Evolutionary conservation across 805 yeast genomes (phyloP).

Genomic region (Metschnikowia sp.): DNA sequence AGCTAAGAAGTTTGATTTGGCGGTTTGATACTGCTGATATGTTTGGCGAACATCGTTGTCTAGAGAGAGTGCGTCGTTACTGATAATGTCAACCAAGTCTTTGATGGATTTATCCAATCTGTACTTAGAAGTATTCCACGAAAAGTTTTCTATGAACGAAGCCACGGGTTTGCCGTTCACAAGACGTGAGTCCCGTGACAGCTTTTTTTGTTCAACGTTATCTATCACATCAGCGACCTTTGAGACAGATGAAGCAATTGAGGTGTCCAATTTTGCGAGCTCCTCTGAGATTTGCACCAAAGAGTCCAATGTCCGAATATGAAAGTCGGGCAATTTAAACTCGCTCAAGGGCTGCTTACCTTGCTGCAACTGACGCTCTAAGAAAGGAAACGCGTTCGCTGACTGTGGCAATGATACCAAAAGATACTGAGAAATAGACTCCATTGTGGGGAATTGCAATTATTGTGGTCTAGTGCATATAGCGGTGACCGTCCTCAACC

Average conservation of each 20-base stretch:
- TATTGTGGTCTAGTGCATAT: not conserved
- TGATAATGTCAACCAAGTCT: conserved; percentile 65
- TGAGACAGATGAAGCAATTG: conserved; percentile 61
- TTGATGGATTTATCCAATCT: conserved; percentile 80
- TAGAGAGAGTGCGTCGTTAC: conserved; percentile 75
- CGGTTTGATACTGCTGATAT: conserved; percentile 72
- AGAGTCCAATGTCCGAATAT: conserved; percentile 92
- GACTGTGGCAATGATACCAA: conserved; percentile 60
- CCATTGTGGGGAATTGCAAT: conserved; percentile 18
- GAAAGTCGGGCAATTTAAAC: conserved; percentile 75
- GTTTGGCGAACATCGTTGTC: conserved; percentile 82
- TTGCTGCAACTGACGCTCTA: conserved; percentile 51
- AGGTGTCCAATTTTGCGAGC: conserved; percentile 75
- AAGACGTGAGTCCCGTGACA: conserved; percentile 27
- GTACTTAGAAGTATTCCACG: conserved; percentile 87
- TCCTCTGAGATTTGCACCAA: conserved; percentile 91
- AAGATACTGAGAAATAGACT: conserved; percentile 42
- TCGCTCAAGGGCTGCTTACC: conserved; percentile 58
- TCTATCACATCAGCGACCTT: conserved; percentile 76
- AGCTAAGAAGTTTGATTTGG: conserved; percentile 78
- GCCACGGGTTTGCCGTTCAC: conserved; percentile 49
- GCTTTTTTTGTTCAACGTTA: conserved; percentile 26
- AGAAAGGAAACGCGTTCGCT: conserved; percentile 47
- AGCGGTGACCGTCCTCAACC: not conserved
- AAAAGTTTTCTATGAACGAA: conserved; percentile 68